Percentiles rank a stretch among this genome's conserved stretches.
These are phyloP conservation scores for Filosporella fistucella DNA, from an alignment of 495 filamentous ascomycete genomes.

Conservation along the genomic window DNA sequence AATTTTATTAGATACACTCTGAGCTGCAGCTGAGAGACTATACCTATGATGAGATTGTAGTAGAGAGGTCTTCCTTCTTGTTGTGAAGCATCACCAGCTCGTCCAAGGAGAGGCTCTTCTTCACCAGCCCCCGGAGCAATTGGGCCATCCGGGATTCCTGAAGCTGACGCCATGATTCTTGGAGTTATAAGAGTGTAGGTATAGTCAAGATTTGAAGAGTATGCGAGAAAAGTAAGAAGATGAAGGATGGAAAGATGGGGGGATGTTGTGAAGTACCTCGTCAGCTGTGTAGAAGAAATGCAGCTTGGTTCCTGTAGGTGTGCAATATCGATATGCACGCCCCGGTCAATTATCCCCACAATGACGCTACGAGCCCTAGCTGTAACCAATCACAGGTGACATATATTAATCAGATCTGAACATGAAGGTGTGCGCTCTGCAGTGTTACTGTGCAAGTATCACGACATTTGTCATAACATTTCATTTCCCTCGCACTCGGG, in stretches of 20 bases:
- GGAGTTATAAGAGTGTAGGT: not conserved
- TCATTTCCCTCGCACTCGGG: too few relatives aligned
- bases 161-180: slow-evolving; percentile 45
- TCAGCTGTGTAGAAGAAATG: too few relatives aligned
- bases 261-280: too few relatives aligned
- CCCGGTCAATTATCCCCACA: not conserved
- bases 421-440: too few relatives aligned
- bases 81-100: slow-evolving; percentile 69
- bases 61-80: slow-evolving; percentile 53
- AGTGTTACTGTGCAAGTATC: too few relatives aligned
- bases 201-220: not conserved
- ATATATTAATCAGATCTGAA: not conserved
- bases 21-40: slow-evolving; percentile 13
- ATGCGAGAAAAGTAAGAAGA: not conserved
- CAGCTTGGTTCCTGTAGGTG: too few relatives aligned
- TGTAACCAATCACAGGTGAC: slow-evolving; percentile 8
- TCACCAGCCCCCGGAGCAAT: slow-evolving; percentile 38
- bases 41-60: slow-evolving; percentile 76
- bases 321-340: not conserved
- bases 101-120: slow-evolving; percentile 73
- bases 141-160: slow-evolving; percentile 38
- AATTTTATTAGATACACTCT: slow-evolving; percentile 8
- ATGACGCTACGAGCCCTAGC: not conserved
- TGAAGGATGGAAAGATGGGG: too few relatives aligned
- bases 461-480: too few relatives aligned